Percentiles rank a stretch among this genome's conserved stretches.
Evolutionary conservation across 2,329 filamentous ascomycete species (phyloP).

Genomic region (Zymoseptoria brevis): DNA sequence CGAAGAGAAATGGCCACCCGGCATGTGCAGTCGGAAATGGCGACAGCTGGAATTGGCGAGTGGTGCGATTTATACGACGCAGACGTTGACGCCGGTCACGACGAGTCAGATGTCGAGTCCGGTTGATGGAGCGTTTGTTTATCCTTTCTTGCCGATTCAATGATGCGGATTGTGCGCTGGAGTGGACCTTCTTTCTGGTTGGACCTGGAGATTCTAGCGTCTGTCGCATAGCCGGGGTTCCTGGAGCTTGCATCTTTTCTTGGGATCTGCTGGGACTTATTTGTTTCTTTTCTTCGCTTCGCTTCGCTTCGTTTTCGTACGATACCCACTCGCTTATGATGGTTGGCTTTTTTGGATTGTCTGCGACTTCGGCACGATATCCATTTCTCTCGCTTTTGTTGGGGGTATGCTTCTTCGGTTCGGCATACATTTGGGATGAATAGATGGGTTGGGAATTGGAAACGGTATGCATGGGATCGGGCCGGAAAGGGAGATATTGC

Average conservation of each 20-base stretch:
- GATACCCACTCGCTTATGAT: no score
- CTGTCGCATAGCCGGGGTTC: not conserved
- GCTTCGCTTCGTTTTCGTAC: no score
- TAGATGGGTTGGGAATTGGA: not conserved
- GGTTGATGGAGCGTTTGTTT: conserved; percentile 6
- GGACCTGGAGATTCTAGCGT: not conserved
- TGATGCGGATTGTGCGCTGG: no score
- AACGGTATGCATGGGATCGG: no score
- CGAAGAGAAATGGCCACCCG: conserved; percentile 44
- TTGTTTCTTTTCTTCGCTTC: no score
- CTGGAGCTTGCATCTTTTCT: conserved; percentile 1
- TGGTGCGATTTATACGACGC: conserved; percentile 20
- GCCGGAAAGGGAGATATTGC: not conserved
- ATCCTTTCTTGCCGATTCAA: no score
- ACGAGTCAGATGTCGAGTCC: conserved; percentile 26
- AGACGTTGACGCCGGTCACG: conserved; percentile 18
- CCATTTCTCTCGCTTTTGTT: conserved; percentile 15
- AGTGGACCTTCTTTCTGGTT: not conserved
- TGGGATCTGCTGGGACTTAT: no score
- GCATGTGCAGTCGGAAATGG: conserved; percentile 46
- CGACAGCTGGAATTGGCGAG: conserved; percentile 32
- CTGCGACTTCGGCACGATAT: conserved; percentile 12
- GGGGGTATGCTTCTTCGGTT: not conserved
- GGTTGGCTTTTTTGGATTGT: not conserved
- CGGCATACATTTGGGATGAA: not conserved